Conservation (phyloP, 176 grass and related monocot genomes). For the Elaeis guineensis region DNA sequence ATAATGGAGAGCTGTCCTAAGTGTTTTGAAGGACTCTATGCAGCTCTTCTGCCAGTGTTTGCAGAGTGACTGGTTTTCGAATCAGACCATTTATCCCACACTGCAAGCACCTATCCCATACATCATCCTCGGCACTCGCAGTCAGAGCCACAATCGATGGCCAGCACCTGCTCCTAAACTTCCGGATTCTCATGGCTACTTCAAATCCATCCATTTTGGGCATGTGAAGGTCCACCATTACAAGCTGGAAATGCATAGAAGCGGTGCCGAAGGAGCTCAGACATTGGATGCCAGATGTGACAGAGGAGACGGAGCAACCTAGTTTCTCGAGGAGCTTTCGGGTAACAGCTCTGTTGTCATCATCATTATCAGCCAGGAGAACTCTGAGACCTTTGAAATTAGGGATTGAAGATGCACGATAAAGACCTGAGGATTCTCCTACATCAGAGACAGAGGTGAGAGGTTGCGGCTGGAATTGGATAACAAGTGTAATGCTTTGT, state of each 20-base stretch:
- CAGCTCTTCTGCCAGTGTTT: slow-evolving; percentile 65
- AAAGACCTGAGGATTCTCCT: background rate
- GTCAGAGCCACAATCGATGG: slow-evolving; percentile 11
- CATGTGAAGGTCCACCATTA: slow-evolving; percentile 17
- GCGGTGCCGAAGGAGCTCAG: background rate
- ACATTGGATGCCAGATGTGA: slow-evolving; percentile 5
- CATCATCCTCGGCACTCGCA: slow-evolving; percentile 8
- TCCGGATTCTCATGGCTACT: background rate
- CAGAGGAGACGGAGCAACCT: slow-evolving; percentile 11
- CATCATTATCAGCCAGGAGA: slow-evolving; percentile 9
- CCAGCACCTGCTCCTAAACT: background rate
- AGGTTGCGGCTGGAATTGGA: slow-evolving; percentile 11
- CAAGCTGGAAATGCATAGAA: background rate
- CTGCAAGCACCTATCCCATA: slow-evolving; percentile 21
- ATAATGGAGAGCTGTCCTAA: slow-evolving; percentile 9
- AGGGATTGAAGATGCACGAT: background rate
- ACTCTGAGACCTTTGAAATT: slow-evolving; percentile 21
- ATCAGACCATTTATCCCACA: slow-evolving; percentile 18
- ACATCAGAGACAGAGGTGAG: background rate
- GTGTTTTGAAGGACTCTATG: slow-evolving; percentile 83
- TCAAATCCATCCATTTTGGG: slow-evolving; percentile 13
- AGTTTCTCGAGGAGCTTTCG: slow-evolving; percentile 15
- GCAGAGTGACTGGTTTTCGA: slow-evolving; percentile 32
- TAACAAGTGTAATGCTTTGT: slow-evolving; percentile 2
- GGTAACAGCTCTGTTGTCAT: slow-evolving; percentile 11